These are phyloP conservation scores for Nothophoma quercina DNA, from an alignment of 2,329 filamentous ascomycete genomes.

Conservation along the genomic window DNA sequence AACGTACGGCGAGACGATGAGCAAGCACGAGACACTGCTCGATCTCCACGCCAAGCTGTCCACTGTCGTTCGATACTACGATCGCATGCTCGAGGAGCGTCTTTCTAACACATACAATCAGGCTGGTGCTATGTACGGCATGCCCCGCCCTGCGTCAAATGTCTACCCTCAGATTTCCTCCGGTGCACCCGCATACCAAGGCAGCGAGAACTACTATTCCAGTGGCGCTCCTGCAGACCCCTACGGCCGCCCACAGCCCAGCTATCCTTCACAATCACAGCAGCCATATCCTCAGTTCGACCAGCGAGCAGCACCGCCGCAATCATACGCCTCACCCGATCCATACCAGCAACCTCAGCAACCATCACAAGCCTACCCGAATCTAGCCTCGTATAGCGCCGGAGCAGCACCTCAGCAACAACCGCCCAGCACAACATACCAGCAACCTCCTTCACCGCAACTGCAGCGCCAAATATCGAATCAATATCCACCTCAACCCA, in stretches of 20 bases:
- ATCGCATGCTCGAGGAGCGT: slow-evolving; percentile 95
- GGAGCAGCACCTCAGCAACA: slow-evolving; percentile 31
- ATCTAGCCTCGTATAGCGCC: slow-evolving; percentile 32
- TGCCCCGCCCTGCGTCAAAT: slow-evolving; percentile 59
- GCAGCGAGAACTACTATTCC: slow-evolving; percentile 83
- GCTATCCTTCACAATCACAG: slow-evolving; percentile 56
- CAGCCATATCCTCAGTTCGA: slow-evolving; percentile 51
- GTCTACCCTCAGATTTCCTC: slow-evolving; percentile 73
- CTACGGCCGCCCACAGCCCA: slow-evolving; percentile 59
- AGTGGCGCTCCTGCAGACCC: slow-evolving; percentile 63
- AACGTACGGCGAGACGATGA: slow-evolving; percentile 99
- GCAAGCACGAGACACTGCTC: slow-evolving; percentile 95
- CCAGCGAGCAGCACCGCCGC: slow-evolving; percentile 38
- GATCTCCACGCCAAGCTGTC: slow-evolving; percentile 95
- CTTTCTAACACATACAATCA: slow-evolving; percentile 92
- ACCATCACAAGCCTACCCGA: slow-evolving; percentile 47
- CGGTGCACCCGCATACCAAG: slow-evolving; percentile 51
- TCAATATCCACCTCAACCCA: slow-evolving; percentile 44
- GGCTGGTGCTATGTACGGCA: slow-evolving; percentile 59
- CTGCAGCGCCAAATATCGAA: slow-evolving; percentile 45
- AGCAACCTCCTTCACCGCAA: slow-evolving; percentile 47
- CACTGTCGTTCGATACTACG: slow-evolving; percentile 96
- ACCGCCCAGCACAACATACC: slow-evolving; percentile 36
- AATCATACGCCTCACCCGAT: slow-evolving; percentile 39
- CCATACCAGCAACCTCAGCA: slow-evolving; percentile 46